Evolutionary conservation across 2,329 filamentous ascomycete species (phyloP).

Genomic region (Monosporascus cannonballus): DNA sequence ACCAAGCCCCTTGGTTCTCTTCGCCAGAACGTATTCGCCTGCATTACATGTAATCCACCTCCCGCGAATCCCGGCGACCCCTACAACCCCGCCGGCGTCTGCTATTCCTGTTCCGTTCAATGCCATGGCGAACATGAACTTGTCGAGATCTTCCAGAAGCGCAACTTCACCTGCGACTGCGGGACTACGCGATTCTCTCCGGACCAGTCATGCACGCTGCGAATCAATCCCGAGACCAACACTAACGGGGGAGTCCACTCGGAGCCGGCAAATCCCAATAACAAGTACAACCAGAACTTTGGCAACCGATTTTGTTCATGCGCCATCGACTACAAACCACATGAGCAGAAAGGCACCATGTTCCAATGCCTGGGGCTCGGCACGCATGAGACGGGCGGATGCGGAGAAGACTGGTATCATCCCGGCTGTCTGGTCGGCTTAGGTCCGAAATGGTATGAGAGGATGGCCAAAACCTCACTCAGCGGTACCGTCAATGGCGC

Average conservation of each 20-base stretch:
- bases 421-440: constrained; percentile 84
- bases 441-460: constrained; percentile 65
- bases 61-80: constrained; percentile 56
- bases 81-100: constrained; percentile 74
- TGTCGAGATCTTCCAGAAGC: constrained; percentile 92
- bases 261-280: constrained; percentile 64
- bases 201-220: constrained; percentile 67
- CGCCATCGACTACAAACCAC: constrained; percentile 77
- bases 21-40: constrained; percentile 85
- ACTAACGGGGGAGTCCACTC: constrained; percentile 71
- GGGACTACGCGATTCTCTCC: constrained; percentile 73
- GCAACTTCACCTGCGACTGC: constrained; percentile 94
- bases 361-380: constrained; percentile 91
- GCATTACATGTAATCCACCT: constrained; percentile 85
- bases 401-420: constrained; percentile 97
- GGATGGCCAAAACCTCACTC: constrained; percentile 31
- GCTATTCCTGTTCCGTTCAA: constrained; percentile 93
- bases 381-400: constrained; percentile 73
- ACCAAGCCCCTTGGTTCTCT: constrained; percentile 85
- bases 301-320: constrained; percentile 89
- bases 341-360: constrained; percentile 93
- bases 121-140: constrained; percentile 94
- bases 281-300: constrained; percentile 96
- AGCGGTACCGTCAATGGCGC: constrained; percentile 7
- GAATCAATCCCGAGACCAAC: constrained; percentile 66